phyloP scores from a whole-genome alignment of 2,329 filamentous ascomycete species.

The Penicillium vulpinum region DNA sequence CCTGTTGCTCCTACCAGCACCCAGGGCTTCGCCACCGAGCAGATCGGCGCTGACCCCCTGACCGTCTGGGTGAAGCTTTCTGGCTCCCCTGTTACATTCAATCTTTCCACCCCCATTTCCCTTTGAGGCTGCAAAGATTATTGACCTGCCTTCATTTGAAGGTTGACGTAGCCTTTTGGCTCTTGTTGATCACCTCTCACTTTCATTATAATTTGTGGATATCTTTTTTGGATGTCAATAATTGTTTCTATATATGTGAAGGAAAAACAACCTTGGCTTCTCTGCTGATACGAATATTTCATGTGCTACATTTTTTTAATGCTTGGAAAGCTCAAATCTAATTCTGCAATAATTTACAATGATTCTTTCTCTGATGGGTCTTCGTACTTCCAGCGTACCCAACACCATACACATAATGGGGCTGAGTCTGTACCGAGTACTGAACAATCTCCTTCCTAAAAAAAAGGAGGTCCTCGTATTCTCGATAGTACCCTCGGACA shows the following conservation, averaged over 20 bases:
- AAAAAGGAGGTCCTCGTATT: neutral
- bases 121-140: constrained; percentile 19
- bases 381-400: no score
- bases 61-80: constrained; percentile 53
- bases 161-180: neutral
- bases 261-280: neutral
- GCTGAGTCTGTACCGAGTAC: neutral
- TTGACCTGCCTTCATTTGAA: neutral
- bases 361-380: neutral
- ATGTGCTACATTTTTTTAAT: neutral
- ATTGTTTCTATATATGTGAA: constrained; percentile 4
- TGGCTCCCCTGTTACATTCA: constrained; percentile 49
- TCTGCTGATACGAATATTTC: neutral
- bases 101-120: constrained; percentile 40
- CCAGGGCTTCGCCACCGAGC: constrained; percentile 50
- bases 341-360: neutral
- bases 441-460: neutral
- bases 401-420: no score
- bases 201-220: constrained; percentile 5
- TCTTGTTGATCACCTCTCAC: neutral
- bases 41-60: constrained; percentile 56
- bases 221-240: constrained; percentile 6
- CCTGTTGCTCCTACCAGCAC: constrained; percentile 47
- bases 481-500: neutral
- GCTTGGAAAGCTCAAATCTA: neutral